Evolutionary conservation across 1,284 basidiomycete species (phyloP), one percentile per base, ranked within the genome.

Genomic region (Fistulinella cinereoalba): DNA sequence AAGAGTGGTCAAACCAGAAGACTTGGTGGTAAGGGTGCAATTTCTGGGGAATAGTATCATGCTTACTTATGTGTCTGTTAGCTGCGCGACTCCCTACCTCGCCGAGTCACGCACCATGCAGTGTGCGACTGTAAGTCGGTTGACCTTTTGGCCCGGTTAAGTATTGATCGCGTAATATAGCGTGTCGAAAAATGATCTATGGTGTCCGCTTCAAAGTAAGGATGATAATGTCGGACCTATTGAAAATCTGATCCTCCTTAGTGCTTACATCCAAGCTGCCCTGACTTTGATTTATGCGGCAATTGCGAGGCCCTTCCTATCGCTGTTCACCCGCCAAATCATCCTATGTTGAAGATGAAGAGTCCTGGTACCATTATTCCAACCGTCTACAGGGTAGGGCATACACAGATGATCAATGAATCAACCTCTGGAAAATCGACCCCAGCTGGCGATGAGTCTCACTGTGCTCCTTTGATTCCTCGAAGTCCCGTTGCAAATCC

Each of bases 281-380:
- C 78, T 1, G 89, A 95, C 67, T 93, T 84, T 56, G 92, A 95
- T 58, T 74, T 95, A 15, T 95, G 92, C 68, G 77, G 79, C 55
- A 68, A 71, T 48, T 95, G 92, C 68, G 92, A 95, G 68, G 82
- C 89, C 1, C 72, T 80, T 42, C 91, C 92, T 0, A 88, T 90
- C 49, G 68, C 83, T 4, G 74, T 86, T 10, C 92, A 95, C 63
- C 88, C 89, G 0, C 56, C 66, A 7, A 77, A 71, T 32, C 92
- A 95, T 62, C 83, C 88, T 0, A 66, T 94, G 69, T 68, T 94
- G 61, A 95, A 94, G 76, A 76, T 92, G 66, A 86, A 76, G 62
- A 71, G 70, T 1, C 52, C 70, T 0, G 72, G 75, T 16, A 71
- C 75, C 3, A 58, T 73, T 10, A 71, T 88, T 41, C 85, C 85